These are phyloP conservation scores for Cicer chorassanicum DNA, from an alignment of 306 rosid genomes.

Conservation along the genomic window DNA sequence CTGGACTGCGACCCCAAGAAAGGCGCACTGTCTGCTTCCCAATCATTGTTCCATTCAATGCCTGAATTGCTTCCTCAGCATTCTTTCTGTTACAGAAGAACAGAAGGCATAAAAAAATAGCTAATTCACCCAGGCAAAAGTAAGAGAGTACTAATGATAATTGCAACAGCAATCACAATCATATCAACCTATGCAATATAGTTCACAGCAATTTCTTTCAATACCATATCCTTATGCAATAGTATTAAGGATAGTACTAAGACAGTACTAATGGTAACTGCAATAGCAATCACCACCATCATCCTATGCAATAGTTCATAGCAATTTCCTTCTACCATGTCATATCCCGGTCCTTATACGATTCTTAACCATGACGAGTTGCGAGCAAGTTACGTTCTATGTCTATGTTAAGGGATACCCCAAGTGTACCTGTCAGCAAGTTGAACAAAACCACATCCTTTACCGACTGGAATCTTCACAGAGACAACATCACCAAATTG, in stretches of 20 bases:
- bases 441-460: slow-evolving; percentile 99
- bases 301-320: neutral
- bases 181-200: neutral
- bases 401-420: slow-evolving; percentile 27
- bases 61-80: slow-evolving; percentile 95
- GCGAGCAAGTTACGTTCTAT: slow-evolving; percentile 26
- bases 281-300: neutral
- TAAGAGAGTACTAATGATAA: slow-evolving; percentile 1
- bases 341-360: neutral
- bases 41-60: slow-evolving; percentile 80
- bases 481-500: slow-evolving; percentile 90
- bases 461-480: slow-evolving; percentile 91
- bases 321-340: neutral
- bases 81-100: slow-evolving; percentile 67
- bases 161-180: slow-evolving; percentile 2
- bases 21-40: slow-evolving; percentile 99
- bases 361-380: slow-evolving; percentile 6
- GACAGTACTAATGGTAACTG: too few species aligned
- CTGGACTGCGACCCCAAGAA: slow-evolving; percentile 99
- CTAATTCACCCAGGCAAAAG: slow-evolving; percentile 8
- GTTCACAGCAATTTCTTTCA: slow-evolving; percentile 3
- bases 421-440: slow-evolving; percentile 78
- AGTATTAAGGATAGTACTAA: too few species aligned
- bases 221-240: neutral
- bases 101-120: slow-evolving; percentile 33